Evolutionary conservation across 495 filamentous ascomycete genomes (phyloP).

Genomic region (Pyrenula massariospora): DNA sequence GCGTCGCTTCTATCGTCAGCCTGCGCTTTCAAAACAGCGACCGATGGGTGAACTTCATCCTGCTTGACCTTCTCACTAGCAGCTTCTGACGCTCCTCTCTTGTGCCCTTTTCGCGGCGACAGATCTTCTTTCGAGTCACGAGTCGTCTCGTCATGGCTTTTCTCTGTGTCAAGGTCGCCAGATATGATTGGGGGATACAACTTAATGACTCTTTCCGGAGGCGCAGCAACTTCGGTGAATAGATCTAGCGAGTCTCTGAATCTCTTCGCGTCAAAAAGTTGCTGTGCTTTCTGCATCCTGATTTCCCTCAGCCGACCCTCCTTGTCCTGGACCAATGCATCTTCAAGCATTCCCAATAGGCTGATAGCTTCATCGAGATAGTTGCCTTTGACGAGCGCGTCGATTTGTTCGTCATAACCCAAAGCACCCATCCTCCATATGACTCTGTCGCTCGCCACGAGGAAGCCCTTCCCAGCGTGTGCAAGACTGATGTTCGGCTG

Average conservation of each 20-base stretch:
- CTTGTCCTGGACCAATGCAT: conserved; percentile 80
- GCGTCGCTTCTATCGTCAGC: conserved; percentile 17
- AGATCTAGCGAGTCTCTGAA: conserved; percentile 84
- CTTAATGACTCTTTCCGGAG: conserved; percentile 77
- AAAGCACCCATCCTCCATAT: conserved; percentile 96
- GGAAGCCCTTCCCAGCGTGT: conserved; percentile 88
- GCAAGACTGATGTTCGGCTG: conserved; percentile 85
- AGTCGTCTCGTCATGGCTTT: conserved; percentile 32
- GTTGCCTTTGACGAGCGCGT: conserved; percentile 64
- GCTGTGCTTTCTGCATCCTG: conserved; percentile 82
- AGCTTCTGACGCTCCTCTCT: conserved; percentile 44
- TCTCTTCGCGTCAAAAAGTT: conserved; percentile 67
- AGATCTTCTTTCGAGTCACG: conserved; percentile 5
- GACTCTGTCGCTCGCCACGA: conserved; percentile 74
- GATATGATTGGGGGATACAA: conserved; percentile 78
- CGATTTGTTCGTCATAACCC: conserved; percentile 85
- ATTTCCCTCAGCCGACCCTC: conserved; percentile 64
- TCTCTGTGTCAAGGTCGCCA: conserved; percentile 56
- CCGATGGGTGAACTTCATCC: not conserved
- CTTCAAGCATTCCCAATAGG: conserved; percentile 77
- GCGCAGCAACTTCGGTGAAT: conserved; percentile 78
- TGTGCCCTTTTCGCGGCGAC: conserved; percentile 36
- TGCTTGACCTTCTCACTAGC: not conserved
- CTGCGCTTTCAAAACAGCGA: not conserved
- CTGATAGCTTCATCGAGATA: conserved; percentile 89